Base-by-base conservation (phyloP, 2,329 filamentous ascomycete genomes). In the Ophiostoma montium region DNA sequence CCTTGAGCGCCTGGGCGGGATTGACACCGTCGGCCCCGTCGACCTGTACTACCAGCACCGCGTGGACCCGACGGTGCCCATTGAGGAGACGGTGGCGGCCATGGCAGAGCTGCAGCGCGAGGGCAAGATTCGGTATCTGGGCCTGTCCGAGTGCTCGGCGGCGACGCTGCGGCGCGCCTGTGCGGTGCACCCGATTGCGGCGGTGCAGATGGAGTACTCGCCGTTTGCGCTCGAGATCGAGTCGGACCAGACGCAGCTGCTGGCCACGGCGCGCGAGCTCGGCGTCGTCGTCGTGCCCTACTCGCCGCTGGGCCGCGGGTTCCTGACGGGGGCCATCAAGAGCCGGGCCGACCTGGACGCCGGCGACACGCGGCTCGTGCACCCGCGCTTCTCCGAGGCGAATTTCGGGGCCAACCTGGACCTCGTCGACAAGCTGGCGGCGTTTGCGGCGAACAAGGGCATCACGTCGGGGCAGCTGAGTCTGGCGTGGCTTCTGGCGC, bases 401-500 rank as follows among this genome's bases (percentile, higher is more conserved):
- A 75, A 80, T 54, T 71, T 78, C 55, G 61, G 60, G 7, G 72
- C 74, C 59, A 82, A 82, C 53, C 52, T 79, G 11, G 63, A 66
- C 52, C 59, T 81, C 2, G 70, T 78, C 4, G 69, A 74, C 31
- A 60, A 61, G 18, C 67, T 82, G 50, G 59, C 62, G 3, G 63
- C 57, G 5, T 57, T 81, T 6, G 76, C 75, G 0, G 62, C 68
- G 35, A 65, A 62, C 53, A 82, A 83, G 32, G 13, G 47, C n/a
- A 68, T 66, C 41, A 79, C 78, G 0, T 55, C 75, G 0, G 68
- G 67, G 1, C 73, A 85, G 58, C 58, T 85, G 30, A 72, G 75
- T 1, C 64, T 84, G 21, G 79, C 79, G 0, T 84, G 80, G 78
- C 56, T 84, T 50, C 56, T 80, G 54, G 70, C 70, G 5, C 77